Conservation (phyloP, 2,329 filamentous ascomycete species). For the Lasiodiplodia sp. region DNA sequence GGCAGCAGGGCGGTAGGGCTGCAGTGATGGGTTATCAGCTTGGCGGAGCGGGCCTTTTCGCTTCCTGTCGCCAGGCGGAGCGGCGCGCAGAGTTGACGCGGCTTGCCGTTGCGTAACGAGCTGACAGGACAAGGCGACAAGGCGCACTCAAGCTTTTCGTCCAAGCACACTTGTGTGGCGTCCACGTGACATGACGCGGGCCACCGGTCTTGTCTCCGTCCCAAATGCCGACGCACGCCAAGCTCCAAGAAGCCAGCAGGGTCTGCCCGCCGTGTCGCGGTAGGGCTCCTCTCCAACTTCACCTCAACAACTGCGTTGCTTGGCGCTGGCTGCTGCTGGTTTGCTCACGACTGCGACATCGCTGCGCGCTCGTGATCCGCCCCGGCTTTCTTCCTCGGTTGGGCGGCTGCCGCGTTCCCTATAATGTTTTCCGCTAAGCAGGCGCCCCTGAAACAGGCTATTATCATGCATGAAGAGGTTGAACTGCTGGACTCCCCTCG, state of each 20-base stretch:
- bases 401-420: neutral
- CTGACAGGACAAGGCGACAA: slow-evolving; percentile 2
- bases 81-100: neutral
- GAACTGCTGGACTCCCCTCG: slow-evolving; percentile 3
- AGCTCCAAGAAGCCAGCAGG: too few species aligned
- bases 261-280: neutral
- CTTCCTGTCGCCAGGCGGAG: neutral
- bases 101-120: neutral
- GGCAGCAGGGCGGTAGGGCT: slow-evolving; percentile 11
- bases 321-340: neutral
- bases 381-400: neutral
- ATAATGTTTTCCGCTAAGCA: neutral
- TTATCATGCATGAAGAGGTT: slow-evolving; percentile 6
- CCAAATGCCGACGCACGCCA: neutral
- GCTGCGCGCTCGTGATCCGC: neutral
- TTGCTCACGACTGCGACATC: neutral
- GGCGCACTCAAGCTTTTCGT: slow-evolving; percentile 1
- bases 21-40: slow-evolving; percentile 2
- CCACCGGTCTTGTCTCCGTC: neutral
- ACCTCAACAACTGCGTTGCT: neutral
- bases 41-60: neutral
- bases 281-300: neutral
- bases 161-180: neutral
- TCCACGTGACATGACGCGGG: neutral
- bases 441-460: slow-evolving; percentile 7